These are phyloP conservation scores for Cryptococcus sp. DNA, from an alignment of 1,284 basidiomycete species.

Conservation along the genomic window DNA sequence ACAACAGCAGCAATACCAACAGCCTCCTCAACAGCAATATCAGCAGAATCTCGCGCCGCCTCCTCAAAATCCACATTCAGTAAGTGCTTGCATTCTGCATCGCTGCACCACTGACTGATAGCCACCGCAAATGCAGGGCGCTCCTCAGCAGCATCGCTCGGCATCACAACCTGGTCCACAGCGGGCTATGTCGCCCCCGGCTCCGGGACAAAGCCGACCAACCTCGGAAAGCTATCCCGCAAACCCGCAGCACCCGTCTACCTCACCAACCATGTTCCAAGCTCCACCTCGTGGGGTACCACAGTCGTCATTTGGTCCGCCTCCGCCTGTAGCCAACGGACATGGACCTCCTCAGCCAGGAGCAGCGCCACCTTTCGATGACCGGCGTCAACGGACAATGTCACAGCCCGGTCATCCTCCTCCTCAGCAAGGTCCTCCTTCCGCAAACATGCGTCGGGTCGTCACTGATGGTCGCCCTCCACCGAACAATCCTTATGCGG, in stretches of 20 bases:
- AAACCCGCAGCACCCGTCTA: constrained; percentile 1
- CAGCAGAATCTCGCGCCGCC: constrained; percentile 2
- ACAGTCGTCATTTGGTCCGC: constrained; percentile 32
- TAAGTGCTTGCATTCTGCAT: background rate
- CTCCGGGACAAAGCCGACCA: constrained; percentile 6
- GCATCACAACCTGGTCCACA: background rate
- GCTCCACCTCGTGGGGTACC: constrained; percentile 22
- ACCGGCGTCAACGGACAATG: constrained; percentile 17
- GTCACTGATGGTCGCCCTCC: constrained; percentile 31
- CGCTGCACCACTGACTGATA: constrained; percentile 5
- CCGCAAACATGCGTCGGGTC: constrained; percentile 21
- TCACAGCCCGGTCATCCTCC: constrained; percentile 15
- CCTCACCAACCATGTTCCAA: constrained; percentile 8
- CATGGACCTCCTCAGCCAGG: constrained; percentile 1
- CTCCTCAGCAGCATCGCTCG: background rate
- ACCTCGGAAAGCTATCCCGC: constrained; percentile 5
- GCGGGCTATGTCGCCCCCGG: constrained; percentile 17
- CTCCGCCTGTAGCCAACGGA: constrained; percentile 8
- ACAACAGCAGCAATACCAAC: constrained; percentile 10
- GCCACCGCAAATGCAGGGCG: constrained; percentile 1
- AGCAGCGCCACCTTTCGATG: constrained; percentile 3
- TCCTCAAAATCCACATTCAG: constrained; percentile 6
- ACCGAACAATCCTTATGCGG: constrained; percentile 3
- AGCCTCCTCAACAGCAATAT: constrained; percentile 12
- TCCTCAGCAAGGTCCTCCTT: background rate